These are phyloP conservation scores for Blastomyces percursus DNA, from an alignment of 2,329 filamentous ascomycete species.

Conservation along the genomic window DNA sequence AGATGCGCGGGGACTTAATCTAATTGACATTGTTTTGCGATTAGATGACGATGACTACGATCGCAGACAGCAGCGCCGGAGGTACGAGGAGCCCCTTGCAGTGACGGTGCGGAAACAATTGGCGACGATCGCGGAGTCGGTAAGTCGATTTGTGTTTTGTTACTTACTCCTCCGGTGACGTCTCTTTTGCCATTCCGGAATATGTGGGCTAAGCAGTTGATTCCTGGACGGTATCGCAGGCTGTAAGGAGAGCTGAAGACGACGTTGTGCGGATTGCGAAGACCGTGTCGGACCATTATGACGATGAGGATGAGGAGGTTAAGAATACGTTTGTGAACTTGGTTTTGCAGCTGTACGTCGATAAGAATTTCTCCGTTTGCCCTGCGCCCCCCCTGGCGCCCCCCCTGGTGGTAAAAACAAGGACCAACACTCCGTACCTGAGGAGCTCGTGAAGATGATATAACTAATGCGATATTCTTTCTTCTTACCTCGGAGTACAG, in stretches of 20 bases:
- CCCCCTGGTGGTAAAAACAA: no score
- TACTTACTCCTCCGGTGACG: no score
- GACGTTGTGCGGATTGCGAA: slow-evolving; percentile 66
- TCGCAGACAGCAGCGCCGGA: slow-evolving; percentile 56
- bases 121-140: slow-evolving; percentile 67
- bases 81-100: slow-evolving; percentile 61
- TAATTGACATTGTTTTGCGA: not conserved
- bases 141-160: slow-evolving; percentile 14
- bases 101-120: slow-evolving; percentile 68
- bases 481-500: slow-evolving; percentile 23
- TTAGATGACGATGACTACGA: slow-evolving; percentile 69
- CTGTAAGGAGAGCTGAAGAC: slow-evolving; percentile 65
- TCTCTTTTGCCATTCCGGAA: no score
- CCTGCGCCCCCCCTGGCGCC: no score
- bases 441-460: slow-evolving; percentile 1
- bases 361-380: slow-evolving; percentile 7
- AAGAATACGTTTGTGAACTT: slow-evolving; percentile 62
- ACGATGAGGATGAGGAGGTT: slow-evolving; percentile 76
- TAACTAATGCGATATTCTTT: not conserved
- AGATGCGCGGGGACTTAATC: not conserved
- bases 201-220: not conserved
- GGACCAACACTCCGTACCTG: no score
- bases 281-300: slow-evolving; percentile 68
- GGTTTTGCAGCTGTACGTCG: slow-evolving; percentile 56
- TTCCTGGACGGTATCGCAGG: slow-evolving; percentile 24